These are phyloP conservation scores for Beauveria varroae DNA, from an alignment of 2,329 filamentous ascomycete genomes.

Conservation along the genomic window DNA sequence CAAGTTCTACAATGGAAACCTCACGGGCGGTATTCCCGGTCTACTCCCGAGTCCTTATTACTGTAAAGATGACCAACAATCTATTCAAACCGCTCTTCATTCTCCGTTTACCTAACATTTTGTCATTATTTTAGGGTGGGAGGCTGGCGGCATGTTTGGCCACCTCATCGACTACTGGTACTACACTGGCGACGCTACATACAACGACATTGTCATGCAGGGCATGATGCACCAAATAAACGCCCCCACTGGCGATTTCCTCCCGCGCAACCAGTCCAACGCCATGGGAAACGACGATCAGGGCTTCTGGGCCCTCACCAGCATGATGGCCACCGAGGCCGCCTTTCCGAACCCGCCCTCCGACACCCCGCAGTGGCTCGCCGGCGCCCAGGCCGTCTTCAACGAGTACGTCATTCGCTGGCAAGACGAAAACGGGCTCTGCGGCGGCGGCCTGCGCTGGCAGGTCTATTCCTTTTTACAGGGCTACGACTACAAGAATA, in stretches of 20 bases:
- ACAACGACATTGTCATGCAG: constrained; percentile 48
- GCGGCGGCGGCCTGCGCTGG: constrained; percentile 73
- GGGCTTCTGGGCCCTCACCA: constrained; percentile 68
- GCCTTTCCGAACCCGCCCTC: constrained; percentile 57
- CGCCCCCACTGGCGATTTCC: constrained; percentile 46
- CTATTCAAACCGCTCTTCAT: not conserved
- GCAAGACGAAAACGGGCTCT: constrained; percentile 46
- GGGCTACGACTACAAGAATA: constrained; percentile 63
- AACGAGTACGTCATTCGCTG: constrained; percentile 70
- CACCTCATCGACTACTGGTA: constrained; percentile 60
- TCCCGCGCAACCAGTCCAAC: constrained; percentile 49
- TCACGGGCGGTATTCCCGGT: constrained; percentile 49
- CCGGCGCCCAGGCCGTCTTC: constrained; percentile 70
- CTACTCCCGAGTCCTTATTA: constrained; percentile 56
- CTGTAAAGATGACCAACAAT: constrained; percentile 38
- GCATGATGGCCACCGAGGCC: constrained; percentile 63
- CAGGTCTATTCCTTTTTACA: constrained; percentile 74
- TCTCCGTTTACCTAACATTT: constrained; percentile 16
- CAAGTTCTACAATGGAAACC: constrained; percentile 48
- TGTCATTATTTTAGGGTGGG: constrained; percentile 40
- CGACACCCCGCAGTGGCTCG: constrained; percentile 61
- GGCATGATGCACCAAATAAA: constrained; percentile 45
- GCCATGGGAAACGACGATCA: constrained; percentile 59
- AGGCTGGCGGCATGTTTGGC: constrained; percentile 57
- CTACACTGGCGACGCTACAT: constrained; percentile 52